These are phyloP conservation scores for Heimioporus punctisporus DNA, from an alignment of 1,284 basidiomycete species.

Conservation along the genomic window DNA sequence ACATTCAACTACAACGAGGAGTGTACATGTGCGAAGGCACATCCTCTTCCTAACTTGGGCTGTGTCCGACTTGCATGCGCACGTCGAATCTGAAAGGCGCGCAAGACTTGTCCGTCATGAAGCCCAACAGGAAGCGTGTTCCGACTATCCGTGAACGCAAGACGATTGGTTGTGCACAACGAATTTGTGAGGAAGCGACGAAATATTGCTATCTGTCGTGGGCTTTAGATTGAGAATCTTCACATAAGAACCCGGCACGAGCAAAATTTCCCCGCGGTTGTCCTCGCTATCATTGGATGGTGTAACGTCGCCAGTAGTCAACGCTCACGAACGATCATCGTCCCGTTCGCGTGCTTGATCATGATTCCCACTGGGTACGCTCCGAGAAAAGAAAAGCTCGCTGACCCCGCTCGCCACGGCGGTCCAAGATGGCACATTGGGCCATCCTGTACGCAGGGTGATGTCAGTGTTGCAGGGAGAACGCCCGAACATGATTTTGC, in stretches of 20 bases:
- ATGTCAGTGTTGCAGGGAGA: conserved; percentile 5
- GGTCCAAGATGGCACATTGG: conserved; percentile 6
- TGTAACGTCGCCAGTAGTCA: conserved; percentile 9
- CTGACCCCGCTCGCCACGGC: conserved; percentile 23
- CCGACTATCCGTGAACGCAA: conserved; percentile 65
- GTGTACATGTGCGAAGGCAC: conserved; percentile 67
- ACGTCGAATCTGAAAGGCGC: conserved; percentile 54
- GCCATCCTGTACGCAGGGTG: conserved; percentile 6
- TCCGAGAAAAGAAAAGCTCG: conserved; percentile 56
- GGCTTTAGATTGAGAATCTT: conserved; percentile 57
- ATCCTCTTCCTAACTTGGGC: conserved; percentile 18
- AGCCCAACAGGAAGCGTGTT: conserved; percentile 58
- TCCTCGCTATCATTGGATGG: conserved; percentile 14
- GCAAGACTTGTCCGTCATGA: conserved; percentile 61
- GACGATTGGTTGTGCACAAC: conserved; percentile 53
- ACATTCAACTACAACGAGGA: conserved; percentile 71
- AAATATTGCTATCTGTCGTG: conserved; percentile 27
- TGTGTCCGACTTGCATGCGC: conserved; percentile 23
- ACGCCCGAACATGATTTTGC: conserved; percentile 24
- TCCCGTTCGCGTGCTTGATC: not conserved
- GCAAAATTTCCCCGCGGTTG: conserved; percentile 2
- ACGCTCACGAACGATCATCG: conserved; percentile 12
- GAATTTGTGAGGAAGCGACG: conserved; percentile 35
- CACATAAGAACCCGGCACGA: conserved; percentile 41
- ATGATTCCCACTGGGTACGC: conserved; percentile 21